Conservation (phyloP, 306 rosid genomes). For the Sindora glabra region DNA sequence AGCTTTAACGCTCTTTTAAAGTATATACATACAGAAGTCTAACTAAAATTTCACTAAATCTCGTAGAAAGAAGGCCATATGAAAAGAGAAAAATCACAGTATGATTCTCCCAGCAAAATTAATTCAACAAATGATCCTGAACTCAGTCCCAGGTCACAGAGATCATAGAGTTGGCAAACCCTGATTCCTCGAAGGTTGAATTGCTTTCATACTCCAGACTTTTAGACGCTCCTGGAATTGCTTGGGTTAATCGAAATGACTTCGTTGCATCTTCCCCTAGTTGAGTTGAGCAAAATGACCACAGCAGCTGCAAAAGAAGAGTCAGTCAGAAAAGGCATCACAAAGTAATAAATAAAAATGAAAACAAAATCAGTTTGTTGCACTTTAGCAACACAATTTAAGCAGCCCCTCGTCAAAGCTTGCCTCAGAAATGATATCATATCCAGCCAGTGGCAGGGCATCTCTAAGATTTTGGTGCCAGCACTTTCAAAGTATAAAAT, state of each 20-base stretch:
- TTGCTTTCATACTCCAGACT: slow-evolving; percentile 50
- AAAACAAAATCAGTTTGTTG: too few species aligned
- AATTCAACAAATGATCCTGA: slow-evolving; percentile 8
- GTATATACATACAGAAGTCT: too few species aligned
- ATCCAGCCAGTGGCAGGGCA: neutral
- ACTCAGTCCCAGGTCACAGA: slow-evolving; percentile 86
- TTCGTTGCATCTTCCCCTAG: slow-evolving; percentile 55
- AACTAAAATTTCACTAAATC: too few species aligned
- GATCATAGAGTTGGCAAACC: slow-evolving; percentile 91
- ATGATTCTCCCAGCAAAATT: slow-evolving; percentile 5
- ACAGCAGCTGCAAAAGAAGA: slow-evolving; percentile 64
- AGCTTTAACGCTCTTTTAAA: too few species aligned
- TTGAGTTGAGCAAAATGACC: slow-evolving; percentile 77
- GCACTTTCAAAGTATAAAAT: too few species aligned
- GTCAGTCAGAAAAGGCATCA: neutral
- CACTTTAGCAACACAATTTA: too few species aligned
- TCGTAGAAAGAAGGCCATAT: too few species aligned
- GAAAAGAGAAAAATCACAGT: too few species aligned
- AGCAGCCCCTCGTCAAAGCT: too few species aligned
- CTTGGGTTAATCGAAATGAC: slow-evolving; percentile 62
- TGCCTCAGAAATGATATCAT: neutral
- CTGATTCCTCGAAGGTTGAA: slow-evolving; percentile 65
- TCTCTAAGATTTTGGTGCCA: too few species aligned
- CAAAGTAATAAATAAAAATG: too few species aligned
- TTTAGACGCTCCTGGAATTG: slow-evolving; percentile 84